Evolutionary conservation across 2,329 filamentous ascomycete genomes (phyloP), one percentile per base, ranked within the genome.

Genomic region (Fusarium phyllophilum): DNA sequence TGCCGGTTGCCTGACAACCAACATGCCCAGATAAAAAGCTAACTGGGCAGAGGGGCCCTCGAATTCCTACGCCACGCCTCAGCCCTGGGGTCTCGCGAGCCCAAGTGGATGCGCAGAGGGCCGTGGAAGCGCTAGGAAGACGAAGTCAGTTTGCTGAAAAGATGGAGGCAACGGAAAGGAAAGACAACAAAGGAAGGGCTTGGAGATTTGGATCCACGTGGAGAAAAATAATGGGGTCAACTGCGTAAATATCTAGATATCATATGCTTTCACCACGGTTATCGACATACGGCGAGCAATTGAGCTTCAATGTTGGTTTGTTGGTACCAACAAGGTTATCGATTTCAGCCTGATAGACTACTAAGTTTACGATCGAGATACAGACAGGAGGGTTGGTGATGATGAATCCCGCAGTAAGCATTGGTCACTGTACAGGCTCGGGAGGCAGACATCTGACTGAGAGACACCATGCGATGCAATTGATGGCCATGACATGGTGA

Each of bases 121-220:
- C 52, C 68, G 61, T 77, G 76, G 76, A 78, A 78, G 73, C 70
- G 65, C 71, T 73, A 74, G 68, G 75, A 77, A 77, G 41, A 64
- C 48, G 42, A 58, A 54, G 48, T 70, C 41, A 65, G 39, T 56
- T 56, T 55, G 49, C 9, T 49, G 64, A n/a, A 68, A 34, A 55
- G 52, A 73, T 68, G 57, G 63, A 73, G 70, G 66, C 64, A 49
- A 72, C 36, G 36, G 42, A 59, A 42, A 60, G 44, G 45, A 59
- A 45, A 62, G 62, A 62, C 49, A 61, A 54, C 42, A 66, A 66
- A 55, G 61, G 70, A 74, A 74, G 70, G 67, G 57, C 38, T 52
- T 73, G 51, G 65, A 56, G 59, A 58, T 44, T n/a, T 26, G 57
- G 70, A 62, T 58, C 70, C 71, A 73, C 71, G 45, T 29, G 44